Base-by-base conservation (phyloP, 2,329 filamentous ascomycete genomes). In the Lojkania enalia region DNA sequence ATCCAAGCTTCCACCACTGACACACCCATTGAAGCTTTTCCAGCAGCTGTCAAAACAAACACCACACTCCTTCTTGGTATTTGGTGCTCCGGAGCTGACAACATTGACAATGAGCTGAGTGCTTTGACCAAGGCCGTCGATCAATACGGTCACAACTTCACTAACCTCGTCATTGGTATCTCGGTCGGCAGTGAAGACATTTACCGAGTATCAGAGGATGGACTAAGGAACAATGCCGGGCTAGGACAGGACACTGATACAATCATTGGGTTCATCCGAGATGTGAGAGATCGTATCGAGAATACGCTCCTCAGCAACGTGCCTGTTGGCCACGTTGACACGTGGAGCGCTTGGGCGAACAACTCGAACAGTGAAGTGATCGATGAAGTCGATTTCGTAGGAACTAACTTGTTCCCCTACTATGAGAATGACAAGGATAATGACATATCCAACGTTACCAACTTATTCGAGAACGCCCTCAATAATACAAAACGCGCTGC, bases 171-270 rank as follows among this genome's bases (percentile, higher is more conserved):
- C 14, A 53, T 69, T 30, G 68, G 61, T 13, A 60, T 70, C 20
- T 67, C 65, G 3, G 62, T 71, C 31, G 68, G 68, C 39, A 67
- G 60, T 49, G 68, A 71, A 51, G 68, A 71, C 36, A 47, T 94
- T 32, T 94, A 94, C 78, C 86, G 88, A 7, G 58, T 63, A 71
- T 88, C 88, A 0, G 79, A 81, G 20, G 83, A 78, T 12, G 88
- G 87, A 46, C 78, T 85, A 50, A 71, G 74, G 41, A 81, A 82
- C 63, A 71, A 81, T 2, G 80, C 83, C 41, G 81, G 83, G 44
- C 69, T 80, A 23, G 89, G 89, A 52, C 75, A 79, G 30, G 70
- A 77, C 38, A 85, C 88, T 4, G 74, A 76, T 31, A 77, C 73
- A 4, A 75, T 95, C 39, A 78, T 82, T 56, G 65, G 72, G 45